Conservation (phyloP, 2,329 filamentous ascomycete species). For the Neopestalotiopsis sp. region DNA sequence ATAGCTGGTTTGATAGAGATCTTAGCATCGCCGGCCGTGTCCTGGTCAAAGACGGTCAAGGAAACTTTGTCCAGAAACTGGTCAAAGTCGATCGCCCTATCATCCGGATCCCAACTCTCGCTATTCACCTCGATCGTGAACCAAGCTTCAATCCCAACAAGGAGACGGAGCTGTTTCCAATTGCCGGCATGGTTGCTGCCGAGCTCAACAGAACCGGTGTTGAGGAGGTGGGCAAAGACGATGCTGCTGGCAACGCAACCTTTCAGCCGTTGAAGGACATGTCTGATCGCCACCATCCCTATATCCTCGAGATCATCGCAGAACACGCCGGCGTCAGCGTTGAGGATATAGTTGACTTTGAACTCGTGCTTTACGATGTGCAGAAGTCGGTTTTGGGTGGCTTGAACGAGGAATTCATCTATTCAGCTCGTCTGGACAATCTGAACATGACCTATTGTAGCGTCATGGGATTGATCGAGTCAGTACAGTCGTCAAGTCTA, state of each 20-base stretch:
- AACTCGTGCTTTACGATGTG: conserved; percentile 95
- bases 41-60: conserved; percentile 76
- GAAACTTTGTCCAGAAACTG: conserved; percentile 80
- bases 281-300: conserved; percentile 85
- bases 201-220: conserved; percentile 79
- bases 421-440: conserved; percentile 95
- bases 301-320: conserved; percentile 84
- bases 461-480: conserved; percentile 83
- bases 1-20: conserved; percentile 98
- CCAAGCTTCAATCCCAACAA: conserved; percentile 93
- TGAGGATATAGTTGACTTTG: conserved; percentile 85
- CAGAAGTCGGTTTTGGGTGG: conserved; percentile 90
- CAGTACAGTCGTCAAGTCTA: conserved; percentile 69
- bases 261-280: conserved; percentile 81
- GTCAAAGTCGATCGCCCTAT: conserved; percentile 92
- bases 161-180: conserved; percentile 94
- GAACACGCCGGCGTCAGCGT: conserved; percentile 74
- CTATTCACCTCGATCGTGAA: conserved; percentile 90
- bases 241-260: conserved; percentile 39
- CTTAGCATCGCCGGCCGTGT: conserved; percentile 88
- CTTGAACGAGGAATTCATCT: conserved; percentile 92
- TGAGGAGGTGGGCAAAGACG: conserved; percentile 50
- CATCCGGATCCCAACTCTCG: conserved; percentile 88
- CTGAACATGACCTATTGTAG: conserved; percentile 96
- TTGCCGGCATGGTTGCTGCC: conserved; percentile 83